phyloP scores from a whole-genome alignment of 2,329 filamentous ascomycete genomes.

The Didymella arachidicola region DNA sequence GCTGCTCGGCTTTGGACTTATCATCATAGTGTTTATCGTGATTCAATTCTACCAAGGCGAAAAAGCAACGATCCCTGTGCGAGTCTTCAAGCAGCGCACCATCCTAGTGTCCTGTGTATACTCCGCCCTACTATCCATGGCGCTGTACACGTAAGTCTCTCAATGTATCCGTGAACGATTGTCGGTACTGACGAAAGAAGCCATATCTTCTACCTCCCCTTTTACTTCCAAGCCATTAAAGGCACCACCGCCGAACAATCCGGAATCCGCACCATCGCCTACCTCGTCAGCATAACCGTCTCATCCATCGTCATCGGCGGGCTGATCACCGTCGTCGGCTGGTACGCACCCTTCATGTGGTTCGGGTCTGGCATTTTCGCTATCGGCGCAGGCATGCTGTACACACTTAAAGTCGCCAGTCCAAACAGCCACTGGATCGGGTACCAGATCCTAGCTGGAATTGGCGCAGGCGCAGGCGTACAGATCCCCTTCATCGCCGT shows the following conservation, averaged over 20 bases:
- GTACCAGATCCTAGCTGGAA: slow-evolving; percentile 50
- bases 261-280: slow-evolving; percentile 47
- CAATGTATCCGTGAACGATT: not conserved
- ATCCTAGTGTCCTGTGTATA: slow-evolving; percentile 46
- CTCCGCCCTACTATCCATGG: slow-evolving; percentile 49
- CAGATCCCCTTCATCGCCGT: slow-evolving; percentile 56
- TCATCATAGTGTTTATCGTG: slow-evolving; percentile 55
- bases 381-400: slow-evolving; percentile 50
- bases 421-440: slow-evolving; percentile 49
- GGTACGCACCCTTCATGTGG: slow-evolving; percentile 51
- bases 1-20: slow-evolving; percentile 58
- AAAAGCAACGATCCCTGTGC: slow-evolving; percentile 41
- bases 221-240: slow-evolving; percentile 57
- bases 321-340: slow-evolving; percentile 39
- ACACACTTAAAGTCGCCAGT: slow-evolving; percentile 43
- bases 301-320: slow-evolving; percentile 40
- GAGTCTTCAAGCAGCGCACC: slow-evolving; percentile 49
- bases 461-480: slow-evolving; percentile 54
- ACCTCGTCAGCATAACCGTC: slow-evolving; percentile 41
- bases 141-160: slow-evolving; percentile 44
- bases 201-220: slow-evolving; percentile 50
- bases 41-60: slow-evolving; percentile 44
- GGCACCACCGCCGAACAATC: slow-evolving; percentile 50
- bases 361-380: slow-evolving; percentile 46
- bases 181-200: slow-evolving; percentile 21